Percentiles rank a stretch among this genome's conserved stretches.
Conservation (phyloP, 768 basidiomycete genomes). For the Hericium alpestre region DNA sequence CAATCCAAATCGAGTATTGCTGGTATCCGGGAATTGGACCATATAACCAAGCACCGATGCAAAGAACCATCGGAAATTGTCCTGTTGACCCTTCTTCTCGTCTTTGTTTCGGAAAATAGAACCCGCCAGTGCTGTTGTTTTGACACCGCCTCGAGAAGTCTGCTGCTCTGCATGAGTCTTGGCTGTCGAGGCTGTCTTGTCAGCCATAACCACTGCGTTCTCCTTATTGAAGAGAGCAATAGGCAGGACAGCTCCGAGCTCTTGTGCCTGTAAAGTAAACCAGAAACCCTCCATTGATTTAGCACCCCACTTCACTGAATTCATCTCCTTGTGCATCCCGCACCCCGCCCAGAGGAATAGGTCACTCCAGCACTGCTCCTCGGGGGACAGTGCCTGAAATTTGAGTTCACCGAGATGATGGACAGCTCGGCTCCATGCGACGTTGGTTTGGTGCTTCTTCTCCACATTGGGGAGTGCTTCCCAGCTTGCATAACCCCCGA, state of each 20-base stretch:
- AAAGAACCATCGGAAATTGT: no score
- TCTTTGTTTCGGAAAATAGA: no score
- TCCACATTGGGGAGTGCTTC: not conserved
- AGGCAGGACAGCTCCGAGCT: not conserved
- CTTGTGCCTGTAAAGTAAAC: not conserved
- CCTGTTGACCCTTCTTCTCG: no score
- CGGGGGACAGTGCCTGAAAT: not conserved
- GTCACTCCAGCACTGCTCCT: not conserved
- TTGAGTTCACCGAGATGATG: not conserved
- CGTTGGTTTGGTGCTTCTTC: not conserved
- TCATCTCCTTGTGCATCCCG: conserved; percentile 12
- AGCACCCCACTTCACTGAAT: conserved; percentile 8
- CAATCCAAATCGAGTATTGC: no score
- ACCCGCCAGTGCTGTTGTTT: no score
- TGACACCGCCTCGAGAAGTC: not conserved
- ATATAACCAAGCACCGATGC: no score
- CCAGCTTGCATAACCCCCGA: not conserved
- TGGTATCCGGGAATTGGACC: no score
- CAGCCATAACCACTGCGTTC: not conserved
- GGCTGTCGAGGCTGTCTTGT: not conserved
- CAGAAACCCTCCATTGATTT: not conserved
- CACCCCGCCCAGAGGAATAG: conserved; percentile 7
- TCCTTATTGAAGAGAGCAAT: not conserved
- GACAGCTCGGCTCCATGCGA: not conserved
- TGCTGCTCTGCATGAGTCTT: not conserved